phyloP scores from a whole-genome alignment of 1,139 yeast genomes.

The Williopsis jadinii region DNA sequence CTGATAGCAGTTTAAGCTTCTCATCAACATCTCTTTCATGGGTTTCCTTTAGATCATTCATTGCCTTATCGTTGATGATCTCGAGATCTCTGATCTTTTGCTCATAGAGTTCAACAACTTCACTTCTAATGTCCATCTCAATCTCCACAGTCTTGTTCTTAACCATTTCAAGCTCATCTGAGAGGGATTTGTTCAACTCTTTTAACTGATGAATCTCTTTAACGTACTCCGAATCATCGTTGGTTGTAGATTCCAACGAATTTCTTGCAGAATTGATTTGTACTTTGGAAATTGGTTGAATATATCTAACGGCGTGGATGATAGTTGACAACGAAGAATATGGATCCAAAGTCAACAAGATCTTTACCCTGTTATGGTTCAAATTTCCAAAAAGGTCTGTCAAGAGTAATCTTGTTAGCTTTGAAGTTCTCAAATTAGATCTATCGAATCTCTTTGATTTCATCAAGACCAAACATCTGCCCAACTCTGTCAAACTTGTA shows the following conservation, averaged over 20 bases:
- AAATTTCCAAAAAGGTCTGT: conserved; percentile 34
- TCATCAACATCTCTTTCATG: conserved; percentile 17
- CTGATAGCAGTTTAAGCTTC: conserved; percentile 17
- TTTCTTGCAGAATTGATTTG: conserved; percentile 15
- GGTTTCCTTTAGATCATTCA: conserved; percentile 21
- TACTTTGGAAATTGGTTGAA: conserved; percentile 21
- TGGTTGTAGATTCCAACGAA: conserved; percentile 11
- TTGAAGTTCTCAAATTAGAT: conserved; percentile 37
- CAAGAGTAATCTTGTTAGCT: conserved; percentile 39
- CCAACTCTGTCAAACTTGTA: conserved; percentile 38
- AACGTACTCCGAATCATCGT: conserved; percentile 3
- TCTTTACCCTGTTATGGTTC: conserved; percentile 20
- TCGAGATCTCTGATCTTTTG: conserved; percentile 24
- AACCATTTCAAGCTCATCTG: conserved; percentile 17
- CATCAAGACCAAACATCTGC: conserved; percentile 36
- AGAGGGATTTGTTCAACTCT: conserved; percentile 15
- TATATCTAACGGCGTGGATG: conserved; percentile 21
- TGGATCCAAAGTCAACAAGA: conserved; percentile 58
- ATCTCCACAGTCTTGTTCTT: conserved; percentile 18
- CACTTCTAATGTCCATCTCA: conserved; percentile 28
- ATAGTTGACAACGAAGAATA: conserved; percentile 24
- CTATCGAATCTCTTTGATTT: conserved; percentile 28
- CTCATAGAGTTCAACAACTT: conserved; percentile 28
- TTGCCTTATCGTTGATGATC: conserved; percentile 16
- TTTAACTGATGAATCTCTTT: conserved; percentile 15